Evolutionary conservation across 176 grass and related monocot species (phyloP).

Genomic region (Melocanna baccifera): DNA sequence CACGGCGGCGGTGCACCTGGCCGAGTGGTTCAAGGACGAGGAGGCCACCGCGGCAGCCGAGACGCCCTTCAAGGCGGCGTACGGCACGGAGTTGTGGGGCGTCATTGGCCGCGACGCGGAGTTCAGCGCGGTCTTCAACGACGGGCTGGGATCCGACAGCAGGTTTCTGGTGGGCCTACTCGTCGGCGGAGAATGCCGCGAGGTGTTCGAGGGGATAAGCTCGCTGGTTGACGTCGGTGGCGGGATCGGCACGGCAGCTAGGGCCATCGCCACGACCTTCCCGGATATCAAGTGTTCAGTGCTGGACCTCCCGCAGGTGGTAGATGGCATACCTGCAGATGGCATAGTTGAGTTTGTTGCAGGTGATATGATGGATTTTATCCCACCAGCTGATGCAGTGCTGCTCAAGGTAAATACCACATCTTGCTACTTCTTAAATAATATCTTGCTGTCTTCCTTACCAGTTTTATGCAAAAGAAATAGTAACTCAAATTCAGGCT

Average conservation of each 20-base stretch:
- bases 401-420: slow-evolving; percentile 11
- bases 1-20: not conserved
- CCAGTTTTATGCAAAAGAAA: too few relatives aligned
- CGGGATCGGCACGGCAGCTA: not conserved
- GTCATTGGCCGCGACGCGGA: not conserved
- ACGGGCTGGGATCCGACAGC: not conserved
- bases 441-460: too few relatives aligned
- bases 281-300: not conserved
- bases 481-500: too few relatives aligned
- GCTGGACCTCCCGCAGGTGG: not conserved
- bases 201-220: not conserved
- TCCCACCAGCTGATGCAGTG: not conserved
- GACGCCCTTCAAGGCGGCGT: not conserved
- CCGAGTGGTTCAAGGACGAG: slow-evolving; percentile 22
- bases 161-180: too few relatives aligned
- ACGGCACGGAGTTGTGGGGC: not conserved
- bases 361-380: slow-evolving; percentile 28
- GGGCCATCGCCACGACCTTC: not conserved
- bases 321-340: not conserved
- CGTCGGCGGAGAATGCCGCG: not conserved
- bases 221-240: not conserved
- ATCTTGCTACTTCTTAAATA: too few relatives aligned
- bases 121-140: not conserved
- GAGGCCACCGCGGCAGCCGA: not conserved
- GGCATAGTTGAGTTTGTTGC: not conserved